These are phyloP conservation scores for Lobosporangium transversale DNA, from an alignment of 192 early-diverging fungal species.

Conservation along the genomic window DNA sequence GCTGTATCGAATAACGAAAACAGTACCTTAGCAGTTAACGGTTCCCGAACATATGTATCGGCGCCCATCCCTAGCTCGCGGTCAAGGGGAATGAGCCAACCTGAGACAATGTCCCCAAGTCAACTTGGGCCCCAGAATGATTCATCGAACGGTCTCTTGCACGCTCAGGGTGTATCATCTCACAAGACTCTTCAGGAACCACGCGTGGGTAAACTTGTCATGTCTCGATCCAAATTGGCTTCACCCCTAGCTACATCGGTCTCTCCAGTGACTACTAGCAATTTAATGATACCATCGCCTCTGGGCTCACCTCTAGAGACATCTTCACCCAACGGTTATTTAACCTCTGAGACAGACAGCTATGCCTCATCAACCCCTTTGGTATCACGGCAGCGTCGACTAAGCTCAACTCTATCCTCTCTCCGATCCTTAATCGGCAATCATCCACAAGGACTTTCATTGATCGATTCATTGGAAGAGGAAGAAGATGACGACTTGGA, in stretches of 20 bases:
- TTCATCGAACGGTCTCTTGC: neutral
- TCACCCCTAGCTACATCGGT: constrained; percentile 9
- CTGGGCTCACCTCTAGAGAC: constrained; percentile 7
- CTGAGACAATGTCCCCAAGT: neutral
- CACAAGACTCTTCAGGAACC: constrained; percentile 5
- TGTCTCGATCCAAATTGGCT: constrained; percentile 40
- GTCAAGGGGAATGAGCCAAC: constrained; percentile 20
- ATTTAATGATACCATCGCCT: neutral
- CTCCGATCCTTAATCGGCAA: constrained; percentile 47
- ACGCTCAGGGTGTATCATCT: constrained; percentile 2
- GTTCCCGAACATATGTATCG: constrained; percentile 10
- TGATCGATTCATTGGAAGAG: constrained; percentile 47
- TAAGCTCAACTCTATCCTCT: constrained; percentile 44
- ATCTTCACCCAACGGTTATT: neutral
- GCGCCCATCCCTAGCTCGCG: constrained; percentile 36
- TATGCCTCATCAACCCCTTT: neutral
- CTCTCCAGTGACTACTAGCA: neutral
- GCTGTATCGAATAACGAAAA: neutral
- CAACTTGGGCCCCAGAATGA: neutral
- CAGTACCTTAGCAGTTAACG: neutral
- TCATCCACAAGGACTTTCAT: constrained; percentile 43
- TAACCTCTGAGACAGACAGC: neutral
- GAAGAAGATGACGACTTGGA: constrained; percentile 34
- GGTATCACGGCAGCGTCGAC: constrained; percentile 11
- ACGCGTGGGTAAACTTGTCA: constrained; percentile 17